Evolutionary conservation across 441 rosid species (phyloP), one percentile per base, ranked within the genome.

Genomic region (Brassica balearica): DNA sequence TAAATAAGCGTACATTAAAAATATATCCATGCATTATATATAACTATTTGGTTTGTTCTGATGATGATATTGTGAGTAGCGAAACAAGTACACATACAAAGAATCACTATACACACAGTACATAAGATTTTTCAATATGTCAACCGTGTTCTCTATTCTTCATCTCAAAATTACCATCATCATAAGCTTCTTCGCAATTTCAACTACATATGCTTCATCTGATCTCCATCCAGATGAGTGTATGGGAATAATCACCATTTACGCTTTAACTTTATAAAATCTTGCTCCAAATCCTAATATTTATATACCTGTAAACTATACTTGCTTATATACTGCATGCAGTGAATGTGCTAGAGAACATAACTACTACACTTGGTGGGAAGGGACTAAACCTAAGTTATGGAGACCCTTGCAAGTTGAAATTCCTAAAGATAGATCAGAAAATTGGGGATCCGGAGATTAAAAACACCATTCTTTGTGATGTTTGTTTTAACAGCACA

Each of bases 141-240:
- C 12, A 5, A 59, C n/a, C 6, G 63, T 10, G 3, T 59, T 59
- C 29, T 22, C 63, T 1, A n/a, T 20, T 20, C 29, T 59, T 59
- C 27, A 9, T 58, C 63, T 59, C 29, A 5, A 5, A 5, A 5
- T 20, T 53, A 53, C 22, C 59, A 53, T 53, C 59, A 53, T 15
- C 59, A 53, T 15, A 22, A 59, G 63, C 63, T 22, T 59, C 63
- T 22, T 59, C 1, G 63, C 63, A 59, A 59, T 20, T 20, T 9
- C 63, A 22, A 58, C 63, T 2, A 20, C 63, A 1, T 58, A 1
- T 59, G 63, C 22, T 59, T 59, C 63, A 20, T 20, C 63, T 9
- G 29, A 3, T 59, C 63, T 59, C 29, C 63, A 59, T 59, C 63
- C 63, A 59, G 63, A 59, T 59, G 32, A 59, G 63, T 22, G 63